A percentile compares a stretch with the other conserved stretches of the same genome.
phyloP scores from a whole-genome alignment of 441 rosid species.

The Viola pubescens region DNA sequence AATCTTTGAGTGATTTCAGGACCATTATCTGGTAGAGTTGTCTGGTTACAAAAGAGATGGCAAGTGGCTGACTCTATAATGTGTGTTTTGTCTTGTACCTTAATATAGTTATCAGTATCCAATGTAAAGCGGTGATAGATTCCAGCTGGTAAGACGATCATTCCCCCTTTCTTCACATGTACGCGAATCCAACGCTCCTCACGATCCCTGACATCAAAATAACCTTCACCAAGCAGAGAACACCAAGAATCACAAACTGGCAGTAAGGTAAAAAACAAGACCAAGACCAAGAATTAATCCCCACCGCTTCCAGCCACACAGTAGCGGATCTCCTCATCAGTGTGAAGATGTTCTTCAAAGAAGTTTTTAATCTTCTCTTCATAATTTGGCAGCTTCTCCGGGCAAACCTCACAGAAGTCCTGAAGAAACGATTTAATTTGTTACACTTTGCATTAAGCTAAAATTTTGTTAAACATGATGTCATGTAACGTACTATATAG shows the following conservation, averaged over 20 bases:
- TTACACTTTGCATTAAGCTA: neutral
- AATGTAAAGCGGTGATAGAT: slow-evolving; percentile 89
- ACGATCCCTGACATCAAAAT: slow-evolving; percentile 74
- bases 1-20: too few species aligned
- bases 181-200: slow-evolving; percentile 64
- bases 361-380: slow-evolving; percentile 76
- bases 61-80: neutral
- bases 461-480: neutral
- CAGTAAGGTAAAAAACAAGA: neutral
- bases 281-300: slow-evolving; percentile 3
- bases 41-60: neutral
- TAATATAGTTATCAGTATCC: slow-evolving; percentile 74
- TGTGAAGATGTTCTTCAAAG: slow-evolving; percentile 83
- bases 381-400: slow-evolving; percentile 77
- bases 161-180: slow-evolving; percentile 81
- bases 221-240: slow-evolving; percentile 41
- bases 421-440: slow-evolving; percentile 18
- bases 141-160: slow-evolving; percentile 90
- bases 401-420: slow-evolving; percentile 90
- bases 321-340: slow-evolving; percentile 93
- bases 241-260: neutral
- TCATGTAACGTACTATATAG: too few species aligned
- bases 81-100: slow-evolving; percentile 32
- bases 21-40: too few species aligned
- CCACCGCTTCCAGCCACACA: slow-evolving; percentile 89